phyloP scores from a whole-genome alignment of 306 rosid genomes.

The Rosa multiflora region DNA sequence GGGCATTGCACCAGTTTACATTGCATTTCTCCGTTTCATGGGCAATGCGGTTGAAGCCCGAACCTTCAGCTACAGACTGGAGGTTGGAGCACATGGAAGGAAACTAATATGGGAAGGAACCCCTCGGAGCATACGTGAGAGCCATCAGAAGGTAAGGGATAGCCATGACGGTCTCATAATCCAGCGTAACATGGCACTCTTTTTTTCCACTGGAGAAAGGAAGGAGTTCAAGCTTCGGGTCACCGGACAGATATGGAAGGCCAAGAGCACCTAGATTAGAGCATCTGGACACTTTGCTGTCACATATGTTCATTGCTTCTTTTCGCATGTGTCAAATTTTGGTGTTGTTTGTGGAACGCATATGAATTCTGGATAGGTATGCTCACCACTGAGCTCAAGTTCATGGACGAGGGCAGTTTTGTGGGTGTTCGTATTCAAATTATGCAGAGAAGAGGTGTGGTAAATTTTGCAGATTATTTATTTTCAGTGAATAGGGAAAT shows the following conservation, averaged over 20 bases:
- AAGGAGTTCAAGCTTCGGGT: slow-evolving; percentile 35
- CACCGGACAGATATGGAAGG: slow-evolving; percentile 29
- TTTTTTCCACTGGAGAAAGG: slow-evolving; percentile 34
- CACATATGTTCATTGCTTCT: not conserved
- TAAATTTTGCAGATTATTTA: not conserved
- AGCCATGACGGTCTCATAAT: slow-evolving; percentile 35
- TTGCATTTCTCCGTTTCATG: slow-evolving; percentile 37
- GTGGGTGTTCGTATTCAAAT: not conserved
- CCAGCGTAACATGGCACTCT: slow-evolving; percentile 35
- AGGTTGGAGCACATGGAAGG: slow-evolving; percentile 35
- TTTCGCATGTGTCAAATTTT: not conserved
- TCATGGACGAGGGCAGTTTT: not conserved
- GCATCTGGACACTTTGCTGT: not conserved
- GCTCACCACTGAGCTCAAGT: not conserved
- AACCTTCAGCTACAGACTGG: slow-evolving; percentile 38
- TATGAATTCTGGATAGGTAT: not conserved
- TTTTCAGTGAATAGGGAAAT: not conserved
- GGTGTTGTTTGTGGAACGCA: not conserved
- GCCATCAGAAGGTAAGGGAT: slow-evolving; percentile 27
- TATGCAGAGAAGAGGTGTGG: not conserved
- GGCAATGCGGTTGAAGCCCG: slow-evolving; percentile 27
- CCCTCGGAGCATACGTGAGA: slow-evolving; percentile 30
- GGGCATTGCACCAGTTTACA: slow-evolving; percentile 40
- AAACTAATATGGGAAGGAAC: slow-evolving; percentile 35
- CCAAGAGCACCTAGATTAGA: slow-evolving; percentile 14